phyloP scores from a whole-genome alignment of 164 flowering plant species.

The Umbellularia californica region DNA sequence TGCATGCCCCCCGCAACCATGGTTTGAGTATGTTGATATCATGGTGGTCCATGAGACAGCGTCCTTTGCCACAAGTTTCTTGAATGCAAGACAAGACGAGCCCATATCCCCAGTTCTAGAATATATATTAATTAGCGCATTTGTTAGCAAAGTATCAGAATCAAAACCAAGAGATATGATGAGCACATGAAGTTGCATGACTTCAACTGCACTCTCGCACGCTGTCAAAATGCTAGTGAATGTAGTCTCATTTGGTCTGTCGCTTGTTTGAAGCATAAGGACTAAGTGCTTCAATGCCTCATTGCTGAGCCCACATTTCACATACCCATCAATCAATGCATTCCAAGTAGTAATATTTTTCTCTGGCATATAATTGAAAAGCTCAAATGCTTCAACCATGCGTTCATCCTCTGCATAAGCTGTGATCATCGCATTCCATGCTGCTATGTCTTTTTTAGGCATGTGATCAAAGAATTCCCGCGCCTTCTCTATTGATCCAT shows the following conservation, averaged over 20 bases:
- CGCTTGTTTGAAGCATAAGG: conserved; percentile 34
- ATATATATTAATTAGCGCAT: conserved; percentile 50
- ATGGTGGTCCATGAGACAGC: conserved; percentile 60
- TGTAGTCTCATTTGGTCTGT: conserved; percentile 41
- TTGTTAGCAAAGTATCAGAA: conserved; percentile 28
- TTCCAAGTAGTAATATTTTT: conserved; percentile 48
- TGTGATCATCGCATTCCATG: conserved; percentile 70
- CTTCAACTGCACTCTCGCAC: conserved; percentile 30
- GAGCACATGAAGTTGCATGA: conserved; percentile 44
- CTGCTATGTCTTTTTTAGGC: conserved; percentile 49
- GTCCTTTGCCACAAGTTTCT: conserved; percentile 36
- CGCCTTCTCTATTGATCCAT: conserved; percentile 32
- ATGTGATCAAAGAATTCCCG: conserved; percentile 45
- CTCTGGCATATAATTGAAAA: conserved; percentile 40
- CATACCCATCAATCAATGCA: conserved; percentile 46
- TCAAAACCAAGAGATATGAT: conserved; percentile 45
- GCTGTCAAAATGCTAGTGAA: conserved; percentile 38
- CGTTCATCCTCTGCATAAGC: conserved; percentile 38
- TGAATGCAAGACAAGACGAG: conserved; percentile 37
- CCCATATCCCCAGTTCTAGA: conserved; percentile 47
- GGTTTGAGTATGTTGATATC: conserved; percentile 49
- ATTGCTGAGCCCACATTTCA: conserved; percentile 24
- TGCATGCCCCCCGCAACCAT: conserved; percentile 42
- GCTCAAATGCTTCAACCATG: conserved; percentile 40
- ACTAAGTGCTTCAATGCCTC: conserved; percentile 41